Base-by-base conservation (phyloP, 2,329 filamentous ascomycete genomes). In the Karstenula rhodostoma region DNA sequence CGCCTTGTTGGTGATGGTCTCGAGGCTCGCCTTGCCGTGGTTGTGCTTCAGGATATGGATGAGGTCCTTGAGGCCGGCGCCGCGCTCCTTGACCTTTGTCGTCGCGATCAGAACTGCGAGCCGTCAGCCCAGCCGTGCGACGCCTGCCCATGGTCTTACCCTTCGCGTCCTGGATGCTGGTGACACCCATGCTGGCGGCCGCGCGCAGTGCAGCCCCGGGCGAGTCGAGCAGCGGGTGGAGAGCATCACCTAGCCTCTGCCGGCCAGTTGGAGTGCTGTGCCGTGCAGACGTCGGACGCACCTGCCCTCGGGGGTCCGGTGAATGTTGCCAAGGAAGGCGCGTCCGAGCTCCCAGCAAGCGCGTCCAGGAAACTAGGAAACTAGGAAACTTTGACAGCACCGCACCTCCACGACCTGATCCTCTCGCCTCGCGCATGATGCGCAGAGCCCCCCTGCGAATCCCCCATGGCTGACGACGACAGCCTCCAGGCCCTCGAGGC, bases 401-500 rank as follows among this genome's bases (percentile, higher is more conserved):
- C 19, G 4, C n/a, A 13, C 32, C 15, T 33, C 59, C 44, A 19
- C 17, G 25, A 19, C 53, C 58, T 57, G 33, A 40, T 22, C 25
- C 19, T 32, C 57, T 49, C 29, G 27, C 25, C 52, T 61, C 57
- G 67, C 72, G 69, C 70, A 76, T 62, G 49, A 76, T 77, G 73
- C 75, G 65, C 71, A 73, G 25, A 52, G 43, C 62, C 37, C 51
- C 61, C 27, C 55, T 54, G 58, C 66, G 65, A 69, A 52, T 50
- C 53, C 65, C 59, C 61, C 72, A 94, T 95, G 92, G 88, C 90
- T 77, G 89, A 90, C 73, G 82, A 87, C 75, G 89, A 89, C 76
- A 87, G 86, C 73, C 85, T 96, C 74, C 89, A 90, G 74, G 87
- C 89, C 79, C 87, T 98, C 72, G 89, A 94, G 81, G 89, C 88